Evolutionary conservation across 495 filamentous ascomycete species (phyloP), one percentile per base, ranked within the genome.

Genomic region (Aspergillus biplanus): DNA sequence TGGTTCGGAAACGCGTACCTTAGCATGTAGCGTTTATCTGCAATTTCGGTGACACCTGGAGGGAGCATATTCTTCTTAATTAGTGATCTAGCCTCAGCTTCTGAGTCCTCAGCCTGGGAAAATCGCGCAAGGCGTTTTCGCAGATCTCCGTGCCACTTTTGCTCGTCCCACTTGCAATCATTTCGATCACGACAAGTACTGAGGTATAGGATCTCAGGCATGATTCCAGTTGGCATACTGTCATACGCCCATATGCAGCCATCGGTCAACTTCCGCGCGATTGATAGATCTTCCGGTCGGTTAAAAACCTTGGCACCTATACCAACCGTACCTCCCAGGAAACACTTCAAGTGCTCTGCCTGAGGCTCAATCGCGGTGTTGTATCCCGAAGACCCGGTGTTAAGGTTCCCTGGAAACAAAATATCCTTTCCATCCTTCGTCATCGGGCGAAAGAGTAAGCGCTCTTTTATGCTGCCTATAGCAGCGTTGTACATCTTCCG

Each of bases 371-470:
- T 69, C 7, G n/a, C 21, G 5, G 13, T 21, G 6, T 27, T 50
- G 47, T 31, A 21, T 1, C 15, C 11, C 11, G 47, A 27, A 21
- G 21, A 31, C 6, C 16, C 47, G 6, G 47, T 50, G 7, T 69
- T 63, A 12, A 76, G 79, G 59, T 85, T 83, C 39, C 90, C 84
- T 6, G 89, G 83, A 67, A 98, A 88, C 11, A 98, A 83, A 33
- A 97, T 85, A 65, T 97, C 88, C 7, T 81, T 84, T 46, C 89
- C 82, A 49, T 88, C 87, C n/a, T 86, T 81, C 18, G 87, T 84
- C 91, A 95, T 94, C 1, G 83, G 83, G 6, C 93, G 86, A 80
- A 89, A 98, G 49, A 98, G 84, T 35, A 98, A 80, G 57, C 90
- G 81, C 48, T 93, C 82, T 62, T 90, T 92, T 59, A 91, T 87